These are phyloP conservation scores for Diutina mesorugosa DNA, from an alignment of 1,139 yeast species.

Conservation along the genomic window DNA sequence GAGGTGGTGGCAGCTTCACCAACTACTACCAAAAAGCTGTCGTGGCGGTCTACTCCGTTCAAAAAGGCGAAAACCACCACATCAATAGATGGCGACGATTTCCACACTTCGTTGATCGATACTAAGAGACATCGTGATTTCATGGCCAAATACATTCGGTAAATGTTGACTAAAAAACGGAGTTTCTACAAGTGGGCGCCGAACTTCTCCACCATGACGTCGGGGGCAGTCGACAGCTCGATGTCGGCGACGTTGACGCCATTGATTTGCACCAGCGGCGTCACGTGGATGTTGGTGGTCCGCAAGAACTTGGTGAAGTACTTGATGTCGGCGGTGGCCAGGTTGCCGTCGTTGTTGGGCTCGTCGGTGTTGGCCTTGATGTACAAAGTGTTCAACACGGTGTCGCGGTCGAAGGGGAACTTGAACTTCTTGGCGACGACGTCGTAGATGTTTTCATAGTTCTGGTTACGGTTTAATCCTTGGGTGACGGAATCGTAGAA, in stretches of 20 bases:
- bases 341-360: conserved; percentile 45
- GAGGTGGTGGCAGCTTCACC: background rate
- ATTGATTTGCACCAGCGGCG: conserved; percentile 70
- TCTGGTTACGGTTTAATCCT: conserved; percentile 40
- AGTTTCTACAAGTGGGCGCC: background rate
- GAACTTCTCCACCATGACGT: background rate
- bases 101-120: background rate
- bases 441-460: conserved; percentile 41
- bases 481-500: conserved; percentile 55
- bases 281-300: conserved; percentile 69
- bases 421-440: conserved; percentile 28
- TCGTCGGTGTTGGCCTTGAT: conserved; percentile 14
- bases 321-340: conserved; percentile 49
- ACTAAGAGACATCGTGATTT: background rate
- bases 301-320: conserved; percentile 63
- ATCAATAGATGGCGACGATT: background rate
- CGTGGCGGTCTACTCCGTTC: background rate
- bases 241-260: conserved; percentile 20
- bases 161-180: background rate
- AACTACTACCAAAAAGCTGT: background rate
- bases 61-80: background rate
- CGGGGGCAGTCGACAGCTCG: background rate
- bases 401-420: conserved; percentile 23
- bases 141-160: background rate
- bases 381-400: conserved; percentile 20